A percentile compares a stretch with the other conserved stretches of the same genome.
These are phyloP conservation scores for Ustilago esculenta DNA, from an alignment of 1,284 basidiomycete species.

Conservation along the genomic window DNA sequence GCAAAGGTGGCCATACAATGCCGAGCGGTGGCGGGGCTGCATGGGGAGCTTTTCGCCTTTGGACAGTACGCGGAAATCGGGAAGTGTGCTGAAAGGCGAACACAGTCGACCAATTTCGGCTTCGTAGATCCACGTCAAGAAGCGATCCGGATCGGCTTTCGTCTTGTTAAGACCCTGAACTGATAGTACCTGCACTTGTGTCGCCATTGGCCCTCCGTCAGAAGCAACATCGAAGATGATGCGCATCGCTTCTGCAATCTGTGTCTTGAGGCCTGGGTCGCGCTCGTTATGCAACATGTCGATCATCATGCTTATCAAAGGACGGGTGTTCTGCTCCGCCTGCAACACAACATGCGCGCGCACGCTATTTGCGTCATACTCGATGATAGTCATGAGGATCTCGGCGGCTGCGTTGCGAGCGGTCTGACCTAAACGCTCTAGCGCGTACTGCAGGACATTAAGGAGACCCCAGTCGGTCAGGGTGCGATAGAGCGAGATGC, in stretches of 20 bases:
- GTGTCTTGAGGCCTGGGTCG: conserved; percentile 88
- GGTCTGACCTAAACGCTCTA: conserved; percentile 70
- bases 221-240: conserved; percentile 76
- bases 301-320: conserved; percentile 68
- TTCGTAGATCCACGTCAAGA: conserved; percentile 90
- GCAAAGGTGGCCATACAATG: conserved; percentile 70
- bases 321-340: conserved; percentile 69
- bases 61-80: conserved; percentile 72
- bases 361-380: conserved; percentile 89
- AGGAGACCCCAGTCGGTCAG: conserved; percentile 89
- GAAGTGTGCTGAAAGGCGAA: conserved; percentile 79
- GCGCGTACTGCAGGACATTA: conserved; percentile 82
- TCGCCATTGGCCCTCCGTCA: conserved; percentile 63
- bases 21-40: conserved; percentile 32
- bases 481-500: conserved; percentile 86
- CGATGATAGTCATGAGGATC: conserved; percentile 84
- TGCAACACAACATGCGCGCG: conserved; percentile 85
- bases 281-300: conserved; percentile 75
- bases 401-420: conserved; percentile 86
- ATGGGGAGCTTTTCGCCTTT: conserved; percentile 36
- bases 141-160: conserved; percentile 86
- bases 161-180: conserved; percentile 67
- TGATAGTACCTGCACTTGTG: conserved; percentile 66
- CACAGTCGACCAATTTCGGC: conserved; percentile 79
- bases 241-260: conserved; percentile 88